A percentile compares a stretch with the other conserved stretches of the same genome.
These are phyloP conservation scores for Daldinia sp. DNA, from an alignment of 2,329 filamentous ascomycete species.

Conservation along the genomic window DNA sequence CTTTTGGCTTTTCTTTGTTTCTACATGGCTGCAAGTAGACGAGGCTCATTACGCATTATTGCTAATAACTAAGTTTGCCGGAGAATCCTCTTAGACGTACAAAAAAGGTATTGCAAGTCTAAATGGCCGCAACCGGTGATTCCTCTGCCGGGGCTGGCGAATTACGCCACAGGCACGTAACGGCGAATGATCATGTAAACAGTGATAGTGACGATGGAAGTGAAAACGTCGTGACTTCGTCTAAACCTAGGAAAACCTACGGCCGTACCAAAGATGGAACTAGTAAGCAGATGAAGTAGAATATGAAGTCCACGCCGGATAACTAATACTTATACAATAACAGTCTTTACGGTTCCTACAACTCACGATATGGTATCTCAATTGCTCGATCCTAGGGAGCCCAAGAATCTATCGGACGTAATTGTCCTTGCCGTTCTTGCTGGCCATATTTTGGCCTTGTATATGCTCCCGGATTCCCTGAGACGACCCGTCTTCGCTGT, in stretches of 20 bases:
- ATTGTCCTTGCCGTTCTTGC: slow-evolving; percentile 81
- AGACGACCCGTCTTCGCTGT: slow-evolving; percentile 81
- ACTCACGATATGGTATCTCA: slow-evolving; percentile 99
- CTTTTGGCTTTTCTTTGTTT: neutral
- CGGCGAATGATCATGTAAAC: slow-evolving; percentile 18
- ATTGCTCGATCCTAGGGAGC: slow-evolving; percentile 89
- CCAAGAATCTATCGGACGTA: slow-evolving; percentile 91
- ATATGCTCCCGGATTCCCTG: slow-evolving; percentile 71
- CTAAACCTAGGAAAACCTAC: slow-evolving; percentile 74
- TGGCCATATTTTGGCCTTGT: slow-evolving; percentile 77
- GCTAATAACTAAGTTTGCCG: slow-evolving; percentile 3
- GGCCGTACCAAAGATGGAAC: slow-evolving; percentile 90
- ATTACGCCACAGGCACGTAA: slow-evolving; percentile 42
- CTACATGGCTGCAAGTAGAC: slow-evolving; percentile 37
- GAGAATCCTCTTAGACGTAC: neutral
- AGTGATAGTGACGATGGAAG: slow-evolving; percentile 23
- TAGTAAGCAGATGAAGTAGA: slow-evolving; percentile 64
- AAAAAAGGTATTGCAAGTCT: slow-evolving; percentile 2
- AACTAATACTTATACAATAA: slow-evolving; percentile 16
- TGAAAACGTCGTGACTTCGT: slow-evolving; percentile 29
- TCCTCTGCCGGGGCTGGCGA: slow-evolving; percentile 36
- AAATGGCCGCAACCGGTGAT: slow-evolving; percentile 34
- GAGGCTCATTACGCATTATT: slow-evolving; percentile 42
- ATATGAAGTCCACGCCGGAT: slow-evolving; percentile 9
- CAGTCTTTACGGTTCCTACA: slow-evolving; percentile 93